These are phyloP conservation scores for Colletotrichum sp. DNA, from an alignment of 2,329 filamentous ascomycete genomes.

Conservation along the genomic window DNA sequence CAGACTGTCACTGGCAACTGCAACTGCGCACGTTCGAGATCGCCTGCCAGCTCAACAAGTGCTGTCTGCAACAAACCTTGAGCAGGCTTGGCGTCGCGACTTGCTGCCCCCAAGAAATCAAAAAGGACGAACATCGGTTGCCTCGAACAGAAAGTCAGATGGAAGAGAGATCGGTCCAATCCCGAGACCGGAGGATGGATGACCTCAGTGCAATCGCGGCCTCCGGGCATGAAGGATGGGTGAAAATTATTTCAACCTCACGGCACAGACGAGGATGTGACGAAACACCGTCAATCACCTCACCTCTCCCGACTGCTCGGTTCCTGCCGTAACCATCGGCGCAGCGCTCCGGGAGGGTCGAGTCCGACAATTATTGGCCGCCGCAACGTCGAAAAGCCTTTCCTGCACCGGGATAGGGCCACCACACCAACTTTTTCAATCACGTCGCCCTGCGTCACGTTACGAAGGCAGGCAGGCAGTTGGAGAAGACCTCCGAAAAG, in stretches of 20 bases:
- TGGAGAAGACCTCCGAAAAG: neutral
- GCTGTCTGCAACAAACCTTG: neutral
- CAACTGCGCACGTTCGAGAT: neutral
- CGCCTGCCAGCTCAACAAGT: conserved; percentile 12
- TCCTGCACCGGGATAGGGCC: neutral
- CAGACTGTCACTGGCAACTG: neutral
- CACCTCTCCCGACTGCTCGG: conserved; percentile 11
- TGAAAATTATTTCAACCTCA: conserved; percentile 11
- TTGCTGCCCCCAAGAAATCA: neutral
- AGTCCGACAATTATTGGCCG: conserved; percentile 1
- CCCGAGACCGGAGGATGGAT: conserved; percentile 4
- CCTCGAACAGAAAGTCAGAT: neutral
- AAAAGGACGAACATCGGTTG: conserved; percentile 6
- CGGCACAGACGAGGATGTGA: neutral
- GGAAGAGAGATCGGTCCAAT: neutral
- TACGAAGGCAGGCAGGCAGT: neutral
- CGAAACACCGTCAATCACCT: conserved; percentile 9
- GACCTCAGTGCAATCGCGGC: neutral
- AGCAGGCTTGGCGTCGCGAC: neutral
- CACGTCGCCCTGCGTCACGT: neutral
- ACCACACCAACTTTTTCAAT: neutral
- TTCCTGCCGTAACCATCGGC: conserved; percentile 10
- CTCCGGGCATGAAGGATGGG: conserved; percentile 2
- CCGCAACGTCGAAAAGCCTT: neutral
- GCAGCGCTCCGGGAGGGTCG: neutral